Evolutionary conservation across 2,329 filamentous ascomycete species (phyloP), one percentile per base, ranked within the genome.

Genomic region (Lomentospora prolificans): DNA sequence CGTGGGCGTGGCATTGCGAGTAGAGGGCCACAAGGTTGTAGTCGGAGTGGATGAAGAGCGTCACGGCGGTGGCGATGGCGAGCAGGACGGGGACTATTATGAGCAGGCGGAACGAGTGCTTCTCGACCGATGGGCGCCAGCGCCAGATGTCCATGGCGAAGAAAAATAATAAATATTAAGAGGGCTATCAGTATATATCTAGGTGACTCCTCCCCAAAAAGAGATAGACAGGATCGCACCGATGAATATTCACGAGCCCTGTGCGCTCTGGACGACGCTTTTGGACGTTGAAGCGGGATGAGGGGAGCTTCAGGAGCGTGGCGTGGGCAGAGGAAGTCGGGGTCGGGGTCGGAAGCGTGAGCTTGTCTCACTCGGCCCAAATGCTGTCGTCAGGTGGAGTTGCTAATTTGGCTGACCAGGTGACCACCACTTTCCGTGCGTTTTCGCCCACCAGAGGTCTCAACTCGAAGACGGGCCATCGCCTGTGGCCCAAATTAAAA

Each of bases 11-110:
- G 65, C 77, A 80, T 61, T 79, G 76, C 46, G 75, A 78, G 67
- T 74, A 79, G 58, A 80, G 74, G 59, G 78, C 67, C 17, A 74
- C 71, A 56, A 73, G 67, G 69, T 79, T 77, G 64, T 78, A 70
- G 65, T 79, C 76, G 44, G 72, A 71, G 64, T 76, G 70, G 28
- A 69, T 57, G 60, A 76, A 73, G 61, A 80, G 71, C 25, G 66
- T 61, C 59, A 66, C 56, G 27, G 66, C 66, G 3, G 76, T 77
- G 41, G 68, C 63, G 57, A 73, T 46, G 60, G 75, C 70, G 54
- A 80, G 69, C 28, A 78, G 63, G 51, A 77, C 66, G 8, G 78
- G 72, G 2, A 75, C 64, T 46, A 81, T 71, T n/a, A 76, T 65
- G 33, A 81, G 66, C 64, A 77, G 78, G 41, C 74, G 76, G 51